Base-by-base conservation (phyloP, 306 rosid genomes). In the Oxytropis ochrocephala region DNA sequence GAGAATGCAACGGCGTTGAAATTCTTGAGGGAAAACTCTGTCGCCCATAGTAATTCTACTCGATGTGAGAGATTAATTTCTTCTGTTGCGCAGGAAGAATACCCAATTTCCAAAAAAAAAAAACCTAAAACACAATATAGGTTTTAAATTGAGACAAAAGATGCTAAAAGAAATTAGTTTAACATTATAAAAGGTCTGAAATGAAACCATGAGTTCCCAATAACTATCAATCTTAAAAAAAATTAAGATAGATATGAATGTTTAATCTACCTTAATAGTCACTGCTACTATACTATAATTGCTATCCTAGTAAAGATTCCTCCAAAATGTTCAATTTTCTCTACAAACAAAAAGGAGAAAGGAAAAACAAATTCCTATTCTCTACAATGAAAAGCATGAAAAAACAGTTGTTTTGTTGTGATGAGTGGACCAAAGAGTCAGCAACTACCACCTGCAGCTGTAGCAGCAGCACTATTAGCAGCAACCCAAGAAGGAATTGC, bases 361-460 rank as follows among this genome's bases (percentile, higher is more conserved):
- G 3, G 21, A 43, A 19, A 9, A 13, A 24, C 33, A 67, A 12
- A 70, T 47, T 56, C 67, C 78, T 76, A 76, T 75, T 60, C 72
- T 80, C 75, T 21, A 7, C 41, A 42, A 58, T 50, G 55, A 74
- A 76, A 64, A 63, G 58, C 79, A 78, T 49, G 33, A 74, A 44
- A 48, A 74, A 1, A 11, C n/a, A 3, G 18, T 32, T 35, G 43
- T 49, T 44, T 19, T 29, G 24, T 6, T 49, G 36, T 24, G 64
- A 62, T 69, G 64, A 38, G 44, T 24, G 35, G 8, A 27, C 53
- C 62, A 55, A 30, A 3, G 16, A 41, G 16, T 21, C 17, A 24
- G 72, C 78, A 92, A 74, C 75, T 77, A 27, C 95, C 78, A 8
- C 89, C 81, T 29, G 89, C 86, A 47, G 89, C 85, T 18, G 96